phyloP scores from a whole-genome alignment of 345 rosid genomes.

The Trapa bicornis region DNA sequence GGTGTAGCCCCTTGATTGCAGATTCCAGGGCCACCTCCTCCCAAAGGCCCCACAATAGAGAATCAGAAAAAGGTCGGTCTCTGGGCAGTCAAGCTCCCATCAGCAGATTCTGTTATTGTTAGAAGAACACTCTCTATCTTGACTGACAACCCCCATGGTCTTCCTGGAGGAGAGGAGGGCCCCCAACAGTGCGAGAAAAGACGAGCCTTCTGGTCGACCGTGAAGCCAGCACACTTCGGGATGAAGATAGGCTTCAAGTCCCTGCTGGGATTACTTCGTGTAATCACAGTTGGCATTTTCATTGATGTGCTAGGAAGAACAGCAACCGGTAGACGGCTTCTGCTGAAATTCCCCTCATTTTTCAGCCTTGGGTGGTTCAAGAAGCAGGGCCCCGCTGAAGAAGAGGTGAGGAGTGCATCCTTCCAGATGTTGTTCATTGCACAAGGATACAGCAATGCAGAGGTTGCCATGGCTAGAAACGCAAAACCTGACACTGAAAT shows the following conservation, averaged over 20 bases:
- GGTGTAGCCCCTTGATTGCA: slow-evolving; percentile 17
- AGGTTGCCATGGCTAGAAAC: slow-evolving; percentile 27
- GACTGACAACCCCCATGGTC: slow-evolving; percentile 58
- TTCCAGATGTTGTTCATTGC: slow-evolving; percentile 90
- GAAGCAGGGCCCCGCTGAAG: slow-evolving; percentile 72
- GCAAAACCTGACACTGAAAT: slow-evolving; percentile 51
- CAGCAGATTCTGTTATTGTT: slow-evolving; percentile 70
- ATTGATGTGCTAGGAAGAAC: slow-evolving; percentile 41
- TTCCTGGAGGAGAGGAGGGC: slow-evolving; percentile 57
- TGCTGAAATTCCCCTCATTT: slow-evolving; percentile 64
- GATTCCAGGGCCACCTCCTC: slow-evolving; percentile 65
- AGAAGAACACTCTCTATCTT: slow-evolving; percentile 59
- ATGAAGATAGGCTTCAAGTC: slow-evolving; percentile 60
- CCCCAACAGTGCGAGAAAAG: slow-evolving; percentile 41
- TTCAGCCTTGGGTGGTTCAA: slow-evolving; percentile 78
- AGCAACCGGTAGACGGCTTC: slow-evolving; percentile 69
- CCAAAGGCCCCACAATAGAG: slow-evolving; percentile 50
- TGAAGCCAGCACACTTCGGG: slow-evolving; percentile 72
- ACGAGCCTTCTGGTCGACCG: slow-evolving; percentile 53
- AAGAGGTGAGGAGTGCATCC: slow-evolving; percentile 63
- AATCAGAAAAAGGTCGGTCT: slow-evolving; percentile 62
- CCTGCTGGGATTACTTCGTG: slow-evolving; percentile 36
- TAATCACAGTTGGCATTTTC: slow-evolving; percentile 43
- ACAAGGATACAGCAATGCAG: slow-evolving; percentile 49
- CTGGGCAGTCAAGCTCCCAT: slow-evolving; percentile 72